These are phyloP conservation scores for Isatis tinctoria DNA, from an alignment of 345 rosid genomes.

Conservation along the genomic window DNA sequence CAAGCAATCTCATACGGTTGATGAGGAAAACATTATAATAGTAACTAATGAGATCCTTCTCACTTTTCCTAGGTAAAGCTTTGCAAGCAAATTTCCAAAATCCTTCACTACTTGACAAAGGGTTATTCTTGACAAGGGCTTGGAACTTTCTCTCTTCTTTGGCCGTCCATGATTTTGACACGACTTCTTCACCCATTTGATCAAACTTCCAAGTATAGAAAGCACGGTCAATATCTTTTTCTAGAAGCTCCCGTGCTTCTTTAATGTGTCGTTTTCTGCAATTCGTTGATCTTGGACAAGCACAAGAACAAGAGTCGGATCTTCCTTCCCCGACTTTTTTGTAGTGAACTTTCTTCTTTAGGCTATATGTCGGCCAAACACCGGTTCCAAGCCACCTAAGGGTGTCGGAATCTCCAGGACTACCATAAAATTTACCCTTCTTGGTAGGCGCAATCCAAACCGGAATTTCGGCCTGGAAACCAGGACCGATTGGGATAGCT, in stretches of 20 bases:
- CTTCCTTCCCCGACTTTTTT: slow-evolving; percentile 38
- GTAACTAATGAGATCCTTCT: slow-evolving; percentile 35
- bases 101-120: slow-evolving; percentile 3
- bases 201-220: slow-evolving; percentile 43
- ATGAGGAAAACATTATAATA: slow-evolving; percentile 42
- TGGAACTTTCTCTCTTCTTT: slow-evolving; percentile 35
- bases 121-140: slow-evolving; percentile 27
- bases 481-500: slow-evolving; percentile 40
- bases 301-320: slow-evolving; percentile 36
- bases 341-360: slow-evolving; percentile 14
- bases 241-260: slow-evolving; percentile 29
- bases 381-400: slow-evolving; percentile 43
- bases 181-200: slow-evolving; percentile 38
- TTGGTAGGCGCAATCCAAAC: slow-evolving; percentile 34
- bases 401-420: slow-evolving; percentile 35
- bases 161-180: slow-evolving; percentile 37
- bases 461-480: slow-evolving; percentile 49
- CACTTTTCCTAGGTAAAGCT: slow-evolving; percentile 32
- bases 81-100: slow-evolving; percentile 36
- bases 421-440: slow-evolving; percentile 21
- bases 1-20: slow-evolving; percentile 31
- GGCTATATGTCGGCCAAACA: slow-evolving; percentile 40
- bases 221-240: slow-evolving; percentile 32
- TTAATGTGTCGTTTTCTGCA: slow-evolving; percentile 34
- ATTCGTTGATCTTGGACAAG: slow-evolving; percentile 26